A percentile compares a stretch with the other conserved stretches of the same genome.
phyloP scores from a whole-genome alignment of 495 filamentous ascomycete species.

The Penicillium samsonianum region DNA sequence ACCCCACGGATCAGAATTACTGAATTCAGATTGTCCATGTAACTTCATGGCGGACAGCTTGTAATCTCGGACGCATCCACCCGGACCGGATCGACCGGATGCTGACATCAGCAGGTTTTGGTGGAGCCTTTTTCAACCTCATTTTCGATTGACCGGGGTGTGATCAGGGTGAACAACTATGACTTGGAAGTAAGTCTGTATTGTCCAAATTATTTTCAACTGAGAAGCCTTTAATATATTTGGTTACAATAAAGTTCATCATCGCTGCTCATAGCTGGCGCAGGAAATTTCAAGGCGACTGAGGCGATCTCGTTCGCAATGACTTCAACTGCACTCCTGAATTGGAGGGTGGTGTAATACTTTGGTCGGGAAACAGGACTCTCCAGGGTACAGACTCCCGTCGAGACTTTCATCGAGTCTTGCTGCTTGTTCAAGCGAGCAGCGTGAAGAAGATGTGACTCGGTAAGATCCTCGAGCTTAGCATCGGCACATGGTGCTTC shows the following conservation, averaged over 20 bases:
- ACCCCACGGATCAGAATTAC: slow-evolving; percentile 5
- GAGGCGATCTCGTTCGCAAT: slow-evolving; percentile 22
- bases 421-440: slow-evolving; percentile 21
- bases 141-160: not conserved
- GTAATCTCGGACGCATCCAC: not conserved
- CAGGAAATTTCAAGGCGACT: slow-evolving; percentile 17
- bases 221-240: slow-evolving; percentile 10
- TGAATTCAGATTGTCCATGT: not conserved
- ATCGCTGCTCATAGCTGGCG: not conserved
- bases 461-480: slow-evolving; percentile 19
- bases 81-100: not conserved
- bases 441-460: slow-evolving; percentile 21
- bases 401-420: slow-evolving; percentile 16
- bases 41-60: not conserved
- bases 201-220: slow-evolving; percentile 5
- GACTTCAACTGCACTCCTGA: slow-evolving; percentile 18
- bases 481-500: slow-evolving; percentile 12
- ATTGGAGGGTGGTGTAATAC: slow-evolving; percentile 17
- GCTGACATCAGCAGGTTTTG: not conserved
- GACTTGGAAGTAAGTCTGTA: not conserved
- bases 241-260: slow-evolving; percentile 1
- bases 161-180: not conserved
- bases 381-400: not conserved
- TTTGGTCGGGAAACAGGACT: slow-evolving; percentile 15
- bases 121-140: not conserved